Conservation (phyloP, 805 yeast species). For the Suhomyces kilbournensis region DNA sequence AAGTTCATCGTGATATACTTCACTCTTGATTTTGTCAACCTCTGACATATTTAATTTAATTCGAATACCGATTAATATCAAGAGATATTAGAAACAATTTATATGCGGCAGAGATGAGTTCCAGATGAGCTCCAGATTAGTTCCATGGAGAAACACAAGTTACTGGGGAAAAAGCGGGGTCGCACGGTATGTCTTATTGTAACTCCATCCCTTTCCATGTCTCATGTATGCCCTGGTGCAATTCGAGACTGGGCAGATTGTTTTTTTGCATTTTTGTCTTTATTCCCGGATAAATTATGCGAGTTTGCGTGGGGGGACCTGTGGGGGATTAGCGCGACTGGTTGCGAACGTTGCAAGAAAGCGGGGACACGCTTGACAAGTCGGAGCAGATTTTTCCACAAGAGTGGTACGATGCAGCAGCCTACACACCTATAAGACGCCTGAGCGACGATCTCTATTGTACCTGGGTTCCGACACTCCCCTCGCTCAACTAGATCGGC, state of each 20-base stretch:
- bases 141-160: background rate
- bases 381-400: background rate
- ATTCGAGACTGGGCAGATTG: background rate
- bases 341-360: background rate
- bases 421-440: background rate
- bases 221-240: background rate
- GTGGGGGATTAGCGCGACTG: background rate
- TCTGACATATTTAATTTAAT: background rate
- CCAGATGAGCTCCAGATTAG: background rate
- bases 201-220: background rate
- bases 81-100: too few relatives aligned
- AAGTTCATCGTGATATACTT: slow-evolving; percentile 1
- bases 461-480: background rate
- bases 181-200: background rate
- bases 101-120: too few relatives aligned
- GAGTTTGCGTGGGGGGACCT: background rate
- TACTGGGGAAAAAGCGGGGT: background rate
- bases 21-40: background rate
- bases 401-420: background rate
- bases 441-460: background rate
- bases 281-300: background rate
- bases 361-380: background rate
- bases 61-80: too few relatives aligned
- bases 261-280: background rate
- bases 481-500: background rate